Evolutionary conservation across 257 asterid genomes (phyloP), one percentile per base, ranked within the genome.

Genomic region (Gentiana macrophylla): DNA sequence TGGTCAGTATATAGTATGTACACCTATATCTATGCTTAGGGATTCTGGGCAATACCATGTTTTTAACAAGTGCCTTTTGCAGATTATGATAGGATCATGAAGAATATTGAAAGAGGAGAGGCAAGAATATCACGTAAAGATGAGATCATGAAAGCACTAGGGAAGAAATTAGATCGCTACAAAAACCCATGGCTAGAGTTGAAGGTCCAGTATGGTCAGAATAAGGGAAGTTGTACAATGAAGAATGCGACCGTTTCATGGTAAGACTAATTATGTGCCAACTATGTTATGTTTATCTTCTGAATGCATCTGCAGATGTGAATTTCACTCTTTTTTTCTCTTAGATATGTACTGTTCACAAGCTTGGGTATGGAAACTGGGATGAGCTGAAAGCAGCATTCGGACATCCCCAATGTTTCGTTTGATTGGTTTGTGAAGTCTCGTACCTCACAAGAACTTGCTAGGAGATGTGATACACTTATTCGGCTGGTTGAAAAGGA

Each of bases 241-340:
- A 92, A 77, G 99, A 92, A 79, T 92, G 99, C 56, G 99, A 92
- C 44, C 94, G 97, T n/a, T 92, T 81, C 81, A 92, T 92, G 99
- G 99, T 92, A 63, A 62, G 83, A 12, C 54, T 34, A 37, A 12
- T 24, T 24, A 24, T 24, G 24, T 24, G 24, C 24, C 24, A 0
- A 24, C 24, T 24, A 24, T 24, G 24, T 35, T 48, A 4, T 33
- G 49, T 50, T 51, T 50, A 60, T 1, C 13, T 32, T 10, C 43
- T 12, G 35, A 33, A 7, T 32, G 11, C 52, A 34, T 48, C 54
- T n/a, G 5, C 50, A 35, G 45, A 48, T 41, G 49, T 55, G 63
- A 24, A 24, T 24, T 24, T 24, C 24, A 24, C 24, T 24, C 24
- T 24, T 24, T 24, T 45, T 56, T 12, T 62, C 59, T 12, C 11